These are phyloP conservation scores for Pseudogymnoascus sp. DNA, from an alignment of 2,329 filamentous ascomycete species.

Conservation along the genomic window DNA sequence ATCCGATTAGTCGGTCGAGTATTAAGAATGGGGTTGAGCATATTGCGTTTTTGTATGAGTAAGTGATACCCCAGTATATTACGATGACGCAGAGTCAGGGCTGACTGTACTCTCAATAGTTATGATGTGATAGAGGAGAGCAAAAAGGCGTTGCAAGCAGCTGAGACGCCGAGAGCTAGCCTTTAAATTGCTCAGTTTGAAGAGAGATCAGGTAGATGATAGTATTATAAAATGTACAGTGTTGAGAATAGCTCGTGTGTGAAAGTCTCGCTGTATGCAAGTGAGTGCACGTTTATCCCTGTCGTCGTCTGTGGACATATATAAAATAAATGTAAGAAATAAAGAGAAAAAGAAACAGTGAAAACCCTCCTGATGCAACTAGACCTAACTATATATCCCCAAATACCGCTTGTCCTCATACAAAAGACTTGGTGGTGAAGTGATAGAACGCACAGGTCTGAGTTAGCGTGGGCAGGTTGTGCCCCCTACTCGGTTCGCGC, in stretches of 20 bases:
- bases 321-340: no score
- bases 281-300: no score
- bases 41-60: conserved; percentile 11
- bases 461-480: no score
- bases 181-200: conserved; percentile 3
- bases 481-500: no score
- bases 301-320: no score
- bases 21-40: conserved; percentile 12
- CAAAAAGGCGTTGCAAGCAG: conserved; percentile 9
- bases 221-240: not conserved
- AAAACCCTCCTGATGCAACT: no score
- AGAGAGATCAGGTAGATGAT: not conserved
- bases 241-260: not conserved
- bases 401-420: no score
- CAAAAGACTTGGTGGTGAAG: no score
- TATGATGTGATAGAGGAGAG: conserved; percentile 16
- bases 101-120: not conserved
- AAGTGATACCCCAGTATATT: not conserved
- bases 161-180: conserved; percentile 3
- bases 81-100: not conserved
- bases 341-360: no score
- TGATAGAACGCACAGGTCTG: no score
- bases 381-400: no score
- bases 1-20: not conserved
- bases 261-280: no score